A percentile compares a stretch with the other conserved stretches of the same genome.
phyloP scores from a whole-genome alignment of 345 rosid species.

The Isatis tinctoria region DNA sequence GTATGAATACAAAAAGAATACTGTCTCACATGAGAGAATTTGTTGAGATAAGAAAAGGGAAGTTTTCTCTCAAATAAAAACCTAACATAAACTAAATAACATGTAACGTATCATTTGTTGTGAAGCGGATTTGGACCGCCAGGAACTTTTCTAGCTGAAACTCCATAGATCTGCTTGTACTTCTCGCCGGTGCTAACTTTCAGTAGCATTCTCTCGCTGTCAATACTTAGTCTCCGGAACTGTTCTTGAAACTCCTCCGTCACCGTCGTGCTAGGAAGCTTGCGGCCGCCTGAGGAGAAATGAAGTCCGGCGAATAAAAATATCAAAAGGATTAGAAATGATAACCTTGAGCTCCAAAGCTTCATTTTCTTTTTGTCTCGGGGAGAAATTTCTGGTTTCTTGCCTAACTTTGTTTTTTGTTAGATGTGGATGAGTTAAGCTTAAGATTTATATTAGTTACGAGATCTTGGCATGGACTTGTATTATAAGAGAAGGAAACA shows the following conservation, averaged over 20 bases:
- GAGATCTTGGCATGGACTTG: constrained; percentile 12
- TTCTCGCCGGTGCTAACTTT: neutral
- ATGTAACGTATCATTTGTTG: constrained; percentile 14
- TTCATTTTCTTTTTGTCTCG: constrained; percentile 9
- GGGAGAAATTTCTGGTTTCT: neutral
- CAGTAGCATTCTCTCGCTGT: constrained; percentile 1
- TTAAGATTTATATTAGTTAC: constrained; percentile 16
- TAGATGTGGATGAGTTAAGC: constrained; percentile 6
- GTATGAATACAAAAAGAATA: neutral
- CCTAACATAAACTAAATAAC: neutral
- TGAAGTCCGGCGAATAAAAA: neutral
- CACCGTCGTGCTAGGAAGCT: neutral
- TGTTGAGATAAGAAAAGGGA: neutral
- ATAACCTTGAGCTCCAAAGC: constrained; percentile 6
- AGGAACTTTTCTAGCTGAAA: constrained; percentile 18
- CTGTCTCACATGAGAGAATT: neutral
- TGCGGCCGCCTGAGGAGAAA: constrained; percentile 9
- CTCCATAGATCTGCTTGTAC: constrained; percentile 22
- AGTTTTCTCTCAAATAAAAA: too few relatives aligned
- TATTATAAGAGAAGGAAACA: constrained; percentile 11
- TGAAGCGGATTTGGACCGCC: constrained; percentile 31
- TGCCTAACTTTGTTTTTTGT: neutral
- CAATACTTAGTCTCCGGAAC: neutral
- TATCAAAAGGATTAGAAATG: constrained; percentile 6
- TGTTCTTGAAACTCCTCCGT: constrained; percentile 8